These are phyloP conservation scores for Ustilago bromivora DNA, from an alignment of 1,284 basidiomycete genomes.

Conservation along the genomic window DNA sequence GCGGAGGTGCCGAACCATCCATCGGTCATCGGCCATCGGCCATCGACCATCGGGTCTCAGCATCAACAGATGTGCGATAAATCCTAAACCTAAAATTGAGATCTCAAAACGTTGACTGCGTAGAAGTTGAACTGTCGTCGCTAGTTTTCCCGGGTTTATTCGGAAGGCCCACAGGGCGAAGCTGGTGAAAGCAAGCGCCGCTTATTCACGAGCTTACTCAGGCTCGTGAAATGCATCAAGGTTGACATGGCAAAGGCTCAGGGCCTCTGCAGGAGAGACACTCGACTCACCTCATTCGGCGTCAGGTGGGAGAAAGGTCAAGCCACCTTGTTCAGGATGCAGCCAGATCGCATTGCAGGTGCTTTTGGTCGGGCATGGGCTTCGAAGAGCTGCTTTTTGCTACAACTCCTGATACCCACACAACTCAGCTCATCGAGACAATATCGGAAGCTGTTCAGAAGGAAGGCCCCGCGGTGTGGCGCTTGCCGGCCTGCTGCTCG, in stretches of 20 bases:
- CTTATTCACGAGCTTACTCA: too few relatives aligned
- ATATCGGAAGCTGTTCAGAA: background rate
- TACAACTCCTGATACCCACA: conserved; percentile 15
- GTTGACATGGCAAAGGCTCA: too few relatives aligned
- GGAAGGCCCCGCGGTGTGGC: conserved; percentile 12
- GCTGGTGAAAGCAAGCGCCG: too few relatives aligned
- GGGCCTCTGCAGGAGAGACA: too few relatives aligned
- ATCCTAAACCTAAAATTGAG: background rate
- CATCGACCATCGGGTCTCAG: too few relatives aligned
- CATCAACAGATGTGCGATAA: background rate
- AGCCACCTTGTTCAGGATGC: conserved; percentile 17
- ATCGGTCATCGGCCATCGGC: too few relatives aligned
- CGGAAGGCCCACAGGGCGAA: too few relatives aligned
- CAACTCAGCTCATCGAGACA: conserved; percentile 4
- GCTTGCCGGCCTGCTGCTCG: conserved; percentile 31
- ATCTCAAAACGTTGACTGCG: background rate
- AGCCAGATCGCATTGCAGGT: conserved; percentile 26
- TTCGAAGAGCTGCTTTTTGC: conserved; percentile 35
- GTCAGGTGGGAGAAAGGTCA: conserved; percentile 3
- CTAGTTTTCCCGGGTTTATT: background rate
- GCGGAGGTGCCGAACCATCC: too few relatives aligned
- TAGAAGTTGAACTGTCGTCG: conserved; percentile 24
- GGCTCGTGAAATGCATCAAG: too few relatives aligned
- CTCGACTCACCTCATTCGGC: background rate
- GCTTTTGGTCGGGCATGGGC: conserved; percentile 15